Conservation (phyloP, 805 yeast species). For the Cyberlindnera petersonii region DNA sequence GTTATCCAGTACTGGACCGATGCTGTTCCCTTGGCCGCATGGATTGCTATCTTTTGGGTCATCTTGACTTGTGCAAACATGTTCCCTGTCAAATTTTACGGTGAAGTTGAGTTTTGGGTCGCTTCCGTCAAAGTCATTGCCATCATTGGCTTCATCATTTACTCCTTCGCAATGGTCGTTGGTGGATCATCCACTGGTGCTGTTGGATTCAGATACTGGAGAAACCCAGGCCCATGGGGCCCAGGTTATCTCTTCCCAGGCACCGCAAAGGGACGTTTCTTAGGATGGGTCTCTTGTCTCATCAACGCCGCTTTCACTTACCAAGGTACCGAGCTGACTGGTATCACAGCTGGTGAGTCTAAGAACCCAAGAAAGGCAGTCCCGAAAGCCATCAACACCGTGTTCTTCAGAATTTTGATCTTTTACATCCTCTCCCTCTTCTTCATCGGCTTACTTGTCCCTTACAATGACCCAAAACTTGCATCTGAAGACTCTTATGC, state of each 20-base stretch:
- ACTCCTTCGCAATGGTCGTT: conserved; percentile 66
- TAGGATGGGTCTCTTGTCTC: conserved; percentile 68
- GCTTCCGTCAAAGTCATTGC: conserved; percentile 65
- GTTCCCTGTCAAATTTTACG: conserved; percentile 66
- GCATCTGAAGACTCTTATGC: conserved; percentile 34
- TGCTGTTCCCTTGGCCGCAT: conserved; percentile 66
- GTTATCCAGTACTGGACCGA: conserved; percentile 61
- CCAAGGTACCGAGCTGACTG: conserved; percentile 76
- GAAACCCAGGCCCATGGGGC: conserved; percentile 75
- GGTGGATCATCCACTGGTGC: conserved; percentile 71
- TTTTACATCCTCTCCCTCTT: conserved; percentile 64
- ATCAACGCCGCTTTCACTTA: conserved; percentile 76
- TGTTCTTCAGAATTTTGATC: conserved; percentile 57
- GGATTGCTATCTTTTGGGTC: conserved; percentile 67
- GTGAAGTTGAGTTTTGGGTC: conserved; percentile 75
- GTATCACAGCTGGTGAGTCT: conserved; percentile 73
- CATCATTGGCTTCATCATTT: conserved; percentile 64
- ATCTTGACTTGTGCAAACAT: conserved; percentile 50
- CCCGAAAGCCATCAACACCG: conserved; percentile 69
- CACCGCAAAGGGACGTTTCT: conserved; percentile 51
- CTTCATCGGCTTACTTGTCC: conserved; percentile 68
- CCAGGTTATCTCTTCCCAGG: conserved; percentile 52
- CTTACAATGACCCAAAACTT: conserved; percentile 58
- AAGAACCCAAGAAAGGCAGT: conserved; percentile 66
- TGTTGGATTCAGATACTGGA: conserved; percentile 77